Base-by-base conservation (phyloP, 345 rosid species). In the Murraya paniculata region DNA sequence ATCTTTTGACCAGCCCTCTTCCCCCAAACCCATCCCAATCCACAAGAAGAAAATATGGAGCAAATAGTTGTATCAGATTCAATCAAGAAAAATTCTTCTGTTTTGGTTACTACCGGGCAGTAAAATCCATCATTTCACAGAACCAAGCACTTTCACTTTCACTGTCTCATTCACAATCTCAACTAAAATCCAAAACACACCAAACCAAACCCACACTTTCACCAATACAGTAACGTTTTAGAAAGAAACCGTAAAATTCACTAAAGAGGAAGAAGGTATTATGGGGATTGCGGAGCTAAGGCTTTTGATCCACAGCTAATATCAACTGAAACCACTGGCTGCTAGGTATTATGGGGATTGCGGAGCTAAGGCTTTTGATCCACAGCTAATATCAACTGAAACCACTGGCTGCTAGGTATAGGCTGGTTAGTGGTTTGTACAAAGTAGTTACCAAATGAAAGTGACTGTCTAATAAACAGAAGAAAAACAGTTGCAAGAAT, bases 71-170 rank as follows among this genome's bases (percentile, higher is more conserved):
- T 36, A n/a, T 24, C 22, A 35, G 9, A 57, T 24, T 35, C 41
- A 16, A 53, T 24, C 27, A n/a, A 25, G 13, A 18, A 36, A 74
- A 18, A 8, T 39, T 16, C 28, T 27, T 19, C 39, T 21, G 59
- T 28, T 74, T 61, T 61, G 45, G 48, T 22, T 16, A 28, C 71
- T 30, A 45, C 6, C 21, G 9, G 35, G 11, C 1, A 45, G 57
- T 64, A 75, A 75, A 64, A 18, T 74, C 19, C 41, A 62, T 21
- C 70, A 30, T 62, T 62, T 38, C 76, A 68, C 31, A 75, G 16
- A 61, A 6, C 38, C 45, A 28, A 60, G 41, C 2, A 33, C 57
- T 62, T 74, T 31, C 14, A 53, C 70, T 16, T 59, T 22, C 64
- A 56, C 57, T 18, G 57, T 53, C 57, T 25, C 78, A 30, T 36